Evolutionary conservation across 352 stramenopile genomes (phyloP), one percentile per base, ranked within the genome.

Genomic region (Pythium phragmitis): DNA sequence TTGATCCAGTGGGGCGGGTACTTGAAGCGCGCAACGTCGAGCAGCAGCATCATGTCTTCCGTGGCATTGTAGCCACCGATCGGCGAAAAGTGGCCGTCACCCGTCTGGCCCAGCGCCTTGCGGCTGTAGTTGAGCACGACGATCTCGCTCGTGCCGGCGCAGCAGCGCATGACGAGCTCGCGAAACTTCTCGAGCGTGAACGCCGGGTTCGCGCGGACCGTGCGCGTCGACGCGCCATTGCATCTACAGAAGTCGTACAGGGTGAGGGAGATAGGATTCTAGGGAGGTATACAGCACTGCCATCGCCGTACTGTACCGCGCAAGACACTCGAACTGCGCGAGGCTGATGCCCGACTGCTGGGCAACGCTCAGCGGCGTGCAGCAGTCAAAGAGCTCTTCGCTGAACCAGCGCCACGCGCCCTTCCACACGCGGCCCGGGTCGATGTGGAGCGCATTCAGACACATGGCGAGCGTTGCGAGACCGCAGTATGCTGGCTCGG

Each of bases 21-120:
- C 75, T 98, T 98, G 81, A 98, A 98, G 30, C 94, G 76, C 41
- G 96, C 94, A 7, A 97, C 96, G 67, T 99, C 97, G 56, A 99
- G 77, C 39, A 99, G 84, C 21, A 99, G 75, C 48, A 98, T 92
- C 79, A 93, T 89, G 57, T 98, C 95, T 14, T 80, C 80, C 65
- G 73, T 79, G 42, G 73, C 74, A 68, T 98, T 80, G 73, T 99
- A 99, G 4, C 93, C 96, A 46, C 88, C 97, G 58, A 99, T 92
- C 9, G 97, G 97, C 41, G 89, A 98, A 71, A 99, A 99, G 73
- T 99, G 97, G 16, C 97, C 97, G 57, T 87, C 86, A 14, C 97
- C 97, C 0, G 96, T 99, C 75, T 99, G 96, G 16, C 79, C 75
- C 2, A 99, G 75, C 53, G 83, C 81, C 70, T 96, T 87, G 52